These are phyloP conservation scores for Aspergillus coremiiformis DNA, from an alignment of 495 filamentous ascomycete genomes.

Conservation along the genomic window DNA sequence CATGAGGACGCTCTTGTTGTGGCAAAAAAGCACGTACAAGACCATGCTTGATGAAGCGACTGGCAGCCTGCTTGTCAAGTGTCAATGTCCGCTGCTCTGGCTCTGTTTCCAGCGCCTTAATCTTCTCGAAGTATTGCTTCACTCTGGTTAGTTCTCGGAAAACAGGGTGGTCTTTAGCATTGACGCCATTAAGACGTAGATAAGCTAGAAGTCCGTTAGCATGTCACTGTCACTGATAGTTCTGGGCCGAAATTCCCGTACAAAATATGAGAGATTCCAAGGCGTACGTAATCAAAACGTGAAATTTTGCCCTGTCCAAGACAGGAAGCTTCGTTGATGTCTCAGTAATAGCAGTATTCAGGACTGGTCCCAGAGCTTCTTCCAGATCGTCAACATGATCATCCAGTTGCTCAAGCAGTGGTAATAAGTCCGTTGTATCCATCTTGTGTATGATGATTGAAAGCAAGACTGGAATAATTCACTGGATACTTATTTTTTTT, in stretches of 20 bases:
- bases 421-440: conserved; percentile 38
- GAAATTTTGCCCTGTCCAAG: conserved; percentile 88
- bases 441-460: conserved; percentile 16
- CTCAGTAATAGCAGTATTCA: conserved; percentile 55
- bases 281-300: conserved; percentile 74
- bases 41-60: conserved; percentile 71
- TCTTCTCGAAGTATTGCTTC: conserved; percentile 89
- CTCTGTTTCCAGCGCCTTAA: conserved; percentile 55
- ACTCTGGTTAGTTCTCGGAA: conserved; percentile 78
- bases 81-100: conserved; percentile 49
- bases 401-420: conserved; percentile 63
- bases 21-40: conserved; percentile 41
- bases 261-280: conserved; percentile 91
- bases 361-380: conserved; percentile 59
- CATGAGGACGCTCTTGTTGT: background rate
- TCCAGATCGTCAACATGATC: conserved; percentile 71
- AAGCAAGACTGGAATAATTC: background rate
- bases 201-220: conserved; percentile 49
- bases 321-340: conserved; percentile 73
- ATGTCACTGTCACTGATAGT: background rate
- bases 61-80: conserved; percentile 74
- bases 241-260: conserved; percentile 28
- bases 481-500: conserved; percentile 15
- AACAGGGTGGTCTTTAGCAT: conserved; percentile 77
- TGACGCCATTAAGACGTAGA: conserved; percentile 67